Base-by-base conservation (phyloP, 2,329 filamentous ascomycete genomes). In the Sclerotinia subarctica region DNA sequence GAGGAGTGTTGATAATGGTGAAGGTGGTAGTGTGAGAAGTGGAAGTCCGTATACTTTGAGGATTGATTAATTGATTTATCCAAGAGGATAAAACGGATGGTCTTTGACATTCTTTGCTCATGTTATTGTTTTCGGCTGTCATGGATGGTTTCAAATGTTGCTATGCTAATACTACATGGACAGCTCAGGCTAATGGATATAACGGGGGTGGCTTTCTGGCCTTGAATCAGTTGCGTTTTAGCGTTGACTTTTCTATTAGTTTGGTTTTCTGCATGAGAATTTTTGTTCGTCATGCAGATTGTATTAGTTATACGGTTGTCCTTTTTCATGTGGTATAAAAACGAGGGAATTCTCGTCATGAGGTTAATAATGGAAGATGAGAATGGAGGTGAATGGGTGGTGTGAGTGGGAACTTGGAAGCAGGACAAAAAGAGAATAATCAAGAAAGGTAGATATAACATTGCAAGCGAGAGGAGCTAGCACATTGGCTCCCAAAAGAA, bases 11-110 rank as follows among this genome's bases (percentile, higher is more conserved):
- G 51, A 57, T 10, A 26, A 38, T n/a, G 38, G 47, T 15, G 44
- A 66, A 7, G 54, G 68, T n/a, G 69, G 58, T 10, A 71, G 68
- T n/a, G 57, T 70, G 35, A 70, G 74, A 42, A 72, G 70, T 60
- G 70, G 57, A 1, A 74, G 73, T 69, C 69, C 74, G 5, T 73
- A 74, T 52, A 71, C 71, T 26, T 59, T 75, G 64, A 72, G 71
- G 64, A 71, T 74, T 52, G 69, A 71, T 35, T 71, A 64, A 72
- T 42, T 47, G 44, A 17, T 35, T 1, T 5, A 24, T 19, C 26
- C 17, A 35, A 35, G 24, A 11, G 5, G 15, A 57, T 26, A 38
- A 35, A 26, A 29, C 13, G 29, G 24, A 8, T 11, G 11, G n/a
- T 49, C 7, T 17, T 62, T 35, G 42, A 15, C 19, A 62, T 60